These are phyloP conservation scores for Salvia sclarea DNA, from an alignment of 305 asterid genomes.

Conservation along the genomic window DNA sequence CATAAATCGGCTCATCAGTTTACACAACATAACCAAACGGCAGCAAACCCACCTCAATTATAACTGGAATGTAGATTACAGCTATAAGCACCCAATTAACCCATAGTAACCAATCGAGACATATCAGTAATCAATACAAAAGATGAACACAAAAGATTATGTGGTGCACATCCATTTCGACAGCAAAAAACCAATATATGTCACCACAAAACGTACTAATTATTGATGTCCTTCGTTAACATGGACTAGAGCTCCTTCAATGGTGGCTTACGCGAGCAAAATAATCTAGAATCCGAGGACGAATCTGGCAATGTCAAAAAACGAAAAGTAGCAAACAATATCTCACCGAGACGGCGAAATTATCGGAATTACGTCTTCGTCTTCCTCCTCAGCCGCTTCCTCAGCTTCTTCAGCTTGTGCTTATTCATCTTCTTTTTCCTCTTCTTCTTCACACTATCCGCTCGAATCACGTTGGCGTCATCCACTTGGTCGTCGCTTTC, in stretches of 20 bases:
- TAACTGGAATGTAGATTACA: neutral
- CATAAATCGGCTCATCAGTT: neutral
- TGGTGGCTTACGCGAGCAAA: conserved; percentile 19
- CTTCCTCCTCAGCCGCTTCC: conserved; percentile 65
- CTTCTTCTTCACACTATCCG: conserved; percentile 88
- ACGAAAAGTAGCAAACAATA: conserved; percentile 20
- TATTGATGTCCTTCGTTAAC: conserved; percentile 31
- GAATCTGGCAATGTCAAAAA: conserved; percentile 1
- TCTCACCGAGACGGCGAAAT: conserved; percentile 37
- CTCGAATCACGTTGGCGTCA: conserved; percentile 55
- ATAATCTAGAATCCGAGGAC: neutral
- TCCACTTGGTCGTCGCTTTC: conserved; percentile 37
- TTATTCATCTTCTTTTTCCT: conserved; percentile 89
- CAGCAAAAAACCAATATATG: conserved; percentile 1
- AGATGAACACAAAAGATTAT: neutral
- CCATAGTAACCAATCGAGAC: neutral
- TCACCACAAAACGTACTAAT: conserved; percentile 31
- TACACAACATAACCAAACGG: neutral
- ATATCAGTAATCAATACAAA: neutral
- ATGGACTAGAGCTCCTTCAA: conserved; percentile 15
- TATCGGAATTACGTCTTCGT: conserved; percentile 49
- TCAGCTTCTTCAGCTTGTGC: conserved; percentile 78
- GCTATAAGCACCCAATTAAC: neutral
- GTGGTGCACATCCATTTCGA: conserved; percentile 4
- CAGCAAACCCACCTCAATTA: conserved; percentile 24